These are phyloP conservation scores for Candolleomyces efflorescens DNA, from an alignment of 768 basidiomycete genomes.

Conservation along the genomic window DNA sequence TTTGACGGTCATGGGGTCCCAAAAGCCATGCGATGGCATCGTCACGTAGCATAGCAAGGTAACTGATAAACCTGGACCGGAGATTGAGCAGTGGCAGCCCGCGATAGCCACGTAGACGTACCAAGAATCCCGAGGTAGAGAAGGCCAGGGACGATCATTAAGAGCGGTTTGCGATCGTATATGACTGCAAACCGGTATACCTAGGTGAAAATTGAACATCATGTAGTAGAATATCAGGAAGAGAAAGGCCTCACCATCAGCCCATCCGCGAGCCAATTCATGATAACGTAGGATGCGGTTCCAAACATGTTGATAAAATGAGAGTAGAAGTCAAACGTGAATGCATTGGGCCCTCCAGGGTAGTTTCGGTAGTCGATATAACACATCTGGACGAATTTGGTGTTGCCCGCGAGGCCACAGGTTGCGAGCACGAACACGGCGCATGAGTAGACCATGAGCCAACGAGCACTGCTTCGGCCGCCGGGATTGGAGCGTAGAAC, in stretches of 20 bases:
- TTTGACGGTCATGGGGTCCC: conserved; percentile 16
- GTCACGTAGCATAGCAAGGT: conserved; percentile 8
- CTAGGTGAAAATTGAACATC: background rate
- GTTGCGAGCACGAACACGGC: conserved; percentile 19
- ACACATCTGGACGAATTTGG: conserved; percentile 15
- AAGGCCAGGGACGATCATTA: conserved; percentile 1
- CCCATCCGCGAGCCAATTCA: conserved; percentile 16
- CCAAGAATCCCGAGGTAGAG: too few species aligned
- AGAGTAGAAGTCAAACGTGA: conserved; percentile 3
- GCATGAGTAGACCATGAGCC: conserved; percentile 14
- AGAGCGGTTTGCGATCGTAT: conserved; percentile 2
- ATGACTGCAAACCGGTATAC: conserved; percentile 14
- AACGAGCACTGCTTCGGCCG: background rate
- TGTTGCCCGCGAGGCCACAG: conserved; percentile 13
- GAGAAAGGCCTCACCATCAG: conserved; percentile 9
- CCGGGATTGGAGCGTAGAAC: background rate
- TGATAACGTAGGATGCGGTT: conserved; percentile 12
- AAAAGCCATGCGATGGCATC: conserved; percentile 10
- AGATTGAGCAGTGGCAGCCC: background rate
- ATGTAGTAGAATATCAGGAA: background rate
- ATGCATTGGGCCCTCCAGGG: conserved; percentile 14
- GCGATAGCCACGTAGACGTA: background rate
- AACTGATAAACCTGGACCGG: conserved; percentile 5
- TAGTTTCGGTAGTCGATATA: conserved; percentile 18
- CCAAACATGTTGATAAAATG: conserved; percentile 11